A percentile compares a stretch with the other conserved stretches of the same genome.
phyloP scores from a whole-genome alignment of 2,329 filamentous ascomycete genomes.

The Thielaviopsis cerberus region DNA sequence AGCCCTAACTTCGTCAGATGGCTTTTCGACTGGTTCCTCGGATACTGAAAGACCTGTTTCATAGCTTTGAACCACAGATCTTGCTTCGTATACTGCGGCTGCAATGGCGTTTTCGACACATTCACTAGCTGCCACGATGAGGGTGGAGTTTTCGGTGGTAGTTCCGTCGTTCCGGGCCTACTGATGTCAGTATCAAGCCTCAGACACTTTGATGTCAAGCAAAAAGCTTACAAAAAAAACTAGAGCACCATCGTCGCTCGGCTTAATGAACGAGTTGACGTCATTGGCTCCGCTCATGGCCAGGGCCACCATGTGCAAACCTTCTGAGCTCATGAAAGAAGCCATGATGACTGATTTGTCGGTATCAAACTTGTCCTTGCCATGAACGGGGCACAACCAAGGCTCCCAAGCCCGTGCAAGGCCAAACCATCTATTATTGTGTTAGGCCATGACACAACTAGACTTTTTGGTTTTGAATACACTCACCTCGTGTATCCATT shows the following conservation, averaged over 20 bases:
- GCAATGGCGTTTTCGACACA: conserved; percentile 60
- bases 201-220: not conserved
- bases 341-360: conserved; percentile 64
- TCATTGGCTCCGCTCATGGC: conserved; percentile 58
- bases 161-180: conserved; percentile 49
- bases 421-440: conserved; percentile 50
- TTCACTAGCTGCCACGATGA: conserved; percentile 54
- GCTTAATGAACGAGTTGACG: conserved; percentile 50
- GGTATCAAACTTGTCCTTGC: conserved; percentile 43
- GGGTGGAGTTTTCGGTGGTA: conserved; percentile 32
- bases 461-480: not conserved
- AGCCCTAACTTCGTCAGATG: conserved; percentile 29
- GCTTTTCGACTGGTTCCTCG: not conserved
- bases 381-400: conserved; percentile 82
- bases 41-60: not conserved
- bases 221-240: conserved; percentile 39
- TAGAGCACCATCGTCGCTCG: conserved; percentile 45
- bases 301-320: conserved; percentile 58
- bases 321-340: conserved; percentile 55
- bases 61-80: conserved; percentile 25
- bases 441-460: not conserved
- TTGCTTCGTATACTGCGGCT: conserved; percentile 74
- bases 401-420: conserved; percentile 62
- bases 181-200: conserved; percentile 11
- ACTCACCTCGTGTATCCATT: conserved; percentile 33